Evolutionary conservation across 805 yeast genomes (phyloP).

Genomic region (Ogataea polymorpha): DNA sequence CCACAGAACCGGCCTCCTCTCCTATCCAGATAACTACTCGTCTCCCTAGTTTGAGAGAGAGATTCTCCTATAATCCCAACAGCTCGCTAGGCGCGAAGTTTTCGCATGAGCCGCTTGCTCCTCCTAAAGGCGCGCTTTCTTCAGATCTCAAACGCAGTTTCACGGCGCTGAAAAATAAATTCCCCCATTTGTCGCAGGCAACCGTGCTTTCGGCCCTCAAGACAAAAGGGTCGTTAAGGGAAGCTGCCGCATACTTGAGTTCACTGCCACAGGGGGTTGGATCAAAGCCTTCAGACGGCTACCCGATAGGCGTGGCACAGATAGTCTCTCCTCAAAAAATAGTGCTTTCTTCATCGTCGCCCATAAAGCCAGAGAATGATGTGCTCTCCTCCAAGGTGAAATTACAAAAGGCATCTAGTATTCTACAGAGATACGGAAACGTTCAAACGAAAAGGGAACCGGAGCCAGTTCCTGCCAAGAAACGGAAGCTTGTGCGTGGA

Average conservation of each 20-base stretch:
- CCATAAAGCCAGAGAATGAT: conserved; percentile 19
- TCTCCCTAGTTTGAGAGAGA: conserved; percentile 37
- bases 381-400: conserved; percentile 29
- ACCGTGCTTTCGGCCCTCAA: conserved; percentile 33
- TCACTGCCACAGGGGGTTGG: conserved; percentile 19
- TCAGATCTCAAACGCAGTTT: conserved; percentile 29
- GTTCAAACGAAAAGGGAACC: conserved; percentile 1
- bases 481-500: conserved; percentile 27
- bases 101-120: conserved; percentile 3
- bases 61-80: conserved; percentile 37
- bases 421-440: conserved; percentile 25
- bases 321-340: conserved; percentile 12
- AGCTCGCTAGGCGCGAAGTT: conserved; percentile 6
- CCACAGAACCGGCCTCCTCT: conserved; percentile 21
- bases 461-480: conserved; percentile 27
- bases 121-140: conserved; percentile 20
- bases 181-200: conserved; percentile 30
- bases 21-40: conserved; percentile 24
- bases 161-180: conserved; percentile 30
- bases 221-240: conserved; percentile 30
- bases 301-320: conserved; percentile 13
- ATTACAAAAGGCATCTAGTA: conserved; percentile 18
- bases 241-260: conserved; percentile 29
- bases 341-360: conserved; percentile 20
- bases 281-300: conserved; percentile 8